Conservation (phyloP, 345 rosid genomes). For the Eucalyptus caleyi region DNA sequence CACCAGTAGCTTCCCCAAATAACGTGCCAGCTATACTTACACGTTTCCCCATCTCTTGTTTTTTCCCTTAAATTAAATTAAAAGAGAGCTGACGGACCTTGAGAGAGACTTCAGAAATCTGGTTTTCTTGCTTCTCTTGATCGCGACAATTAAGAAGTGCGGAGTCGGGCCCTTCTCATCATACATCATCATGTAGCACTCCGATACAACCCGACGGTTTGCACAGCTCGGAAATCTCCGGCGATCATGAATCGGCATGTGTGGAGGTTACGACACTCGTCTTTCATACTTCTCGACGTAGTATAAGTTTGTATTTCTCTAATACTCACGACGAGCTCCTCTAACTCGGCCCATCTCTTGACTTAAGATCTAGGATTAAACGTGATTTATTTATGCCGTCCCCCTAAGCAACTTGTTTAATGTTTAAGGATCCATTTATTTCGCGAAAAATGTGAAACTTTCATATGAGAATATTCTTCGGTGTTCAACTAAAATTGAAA, state of each 20-base stretch:
- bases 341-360: not conserved
- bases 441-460: rapidly evolving
- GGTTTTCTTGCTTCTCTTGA: not conserved
- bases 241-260: not conserved
- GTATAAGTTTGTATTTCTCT: not conserved
- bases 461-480: rapidly evolving
- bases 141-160: not conserved
- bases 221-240: not conserved
- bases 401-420: too few relatives aligned
- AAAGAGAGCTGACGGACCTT: not conserved
- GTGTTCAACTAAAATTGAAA: rapidly evolving
- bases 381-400: not conserved
- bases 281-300: not conserved
- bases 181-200: rapidly evolving
- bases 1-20: not conserved
- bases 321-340: not conserved
- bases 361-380: not conserved
- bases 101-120: not conserved
- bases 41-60: not conserved
- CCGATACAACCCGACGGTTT: not conserved
- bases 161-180: not conserved
- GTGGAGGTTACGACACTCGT: not conserved
- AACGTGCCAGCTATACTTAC: not conserved
- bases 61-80: not conserved
- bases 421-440: rapidly evolving